Evolutionary conservation across 2,329 filamentous ascomycete genomes (phyloP).

Genomic region (Arthrobotrys sphaeroides): DNA sequence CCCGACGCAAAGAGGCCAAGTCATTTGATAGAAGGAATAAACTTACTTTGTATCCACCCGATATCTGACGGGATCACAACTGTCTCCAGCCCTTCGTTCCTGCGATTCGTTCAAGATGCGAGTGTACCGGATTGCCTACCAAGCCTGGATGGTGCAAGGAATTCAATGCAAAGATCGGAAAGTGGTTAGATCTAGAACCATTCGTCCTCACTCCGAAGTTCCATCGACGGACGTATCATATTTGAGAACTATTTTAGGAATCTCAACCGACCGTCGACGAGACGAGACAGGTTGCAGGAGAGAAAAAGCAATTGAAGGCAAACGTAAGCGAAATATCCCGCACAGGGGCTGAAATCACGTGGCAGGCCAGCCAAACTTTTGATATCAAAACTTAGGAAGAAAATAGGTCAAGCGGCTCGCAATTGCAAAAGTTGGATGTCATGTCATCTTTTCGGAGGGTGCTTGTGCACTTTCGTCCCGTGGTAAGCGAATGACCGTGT

Average conservation of each 20-base stretch:
- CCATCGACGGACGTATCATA: neutral
- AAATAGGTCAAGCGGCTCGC: neutral
- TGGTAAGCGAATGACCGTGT: slow-evolving; percentile 42
- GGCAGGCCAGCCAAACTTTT: slow-evolving; percentile 28
- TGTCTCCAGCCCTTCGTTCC: neutral
- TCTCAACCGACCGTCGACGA: neutral
- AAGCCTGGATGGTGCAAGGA: neutral
- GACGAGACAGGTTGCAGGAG: neutral
- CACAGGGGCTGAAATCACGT: slow-evolving; percentile 40
- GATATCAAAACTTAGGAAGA: neutral
- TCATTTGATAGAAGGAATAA: slow-evolving; percentile 39
- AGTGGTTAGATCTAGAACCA: neutral
- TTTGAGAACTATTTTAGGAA: slow-evolving; percentile 31
- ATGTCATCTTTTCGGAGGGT: slow-evolving; percentile 16
- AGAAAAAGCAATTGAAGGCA: slow-evolving; percentile 40
- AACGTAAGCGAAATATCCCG: slow-evolving; percentile 49
- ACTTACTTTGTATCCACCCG: slow-evolving; percentile 25
- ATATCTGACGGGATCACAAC: slow-evolving; percentile 7
- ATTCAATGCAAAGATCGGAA: neutral
- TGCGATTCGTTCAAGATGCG: neutral
- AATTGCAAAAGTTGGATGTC: slow-evolving; percentile 21
- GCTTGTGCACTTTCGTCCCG: slow-evolving; percentile 47
- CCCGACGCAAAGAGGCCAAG: slow-evolving; percentile 29
- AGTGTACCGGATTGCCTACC: neutral
- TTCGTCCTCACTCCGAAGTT: neutral